Evolutionary conservation across 352 stramenopile genomes (phyloP).

Genomic region (Pythium chondricola): DNA sequence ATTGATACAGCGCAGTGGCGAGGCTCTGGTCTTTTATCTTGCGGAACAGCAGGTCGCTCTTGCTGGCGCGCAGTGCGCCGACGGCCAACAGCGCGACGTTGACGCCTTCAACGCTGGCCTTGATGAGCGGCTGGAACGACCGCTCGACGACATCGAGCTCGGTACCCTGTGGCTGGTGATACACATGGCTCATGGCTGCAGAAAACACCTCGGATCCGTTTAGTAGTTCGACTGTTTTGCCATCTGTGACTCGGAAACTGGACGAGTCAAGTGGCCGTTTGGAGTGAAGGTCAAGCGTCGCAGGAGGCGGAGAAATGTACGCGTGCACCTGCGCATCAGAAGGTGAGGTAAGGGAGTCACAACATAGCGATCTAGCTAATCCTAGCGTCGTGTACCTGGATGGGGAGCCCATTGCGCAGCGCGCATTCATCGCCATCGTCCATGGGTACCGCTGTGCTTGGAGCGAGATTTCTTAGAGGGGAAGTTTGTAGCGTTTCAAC

Average conservation of each 20-base stretch:
- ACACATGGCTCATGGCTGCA: constrained; percentile 29
- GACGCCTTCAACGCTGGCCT: constrained; percentile 43
- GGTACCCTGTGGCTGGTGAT: constrained; percentile 23
- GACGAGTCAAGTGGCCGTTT: constrained; percentile 21
- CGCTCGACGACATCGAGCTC: constrained; percentile 41
- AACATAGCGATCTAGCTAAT: too few relatives aligned
- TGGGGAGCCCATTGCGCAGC: constrained; percentile 8
- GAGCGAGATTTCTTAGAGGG: too few relatives aligned
- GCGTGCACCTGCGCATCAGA: constrained; percentile 6
- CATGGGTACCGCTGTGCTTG: not conserved
- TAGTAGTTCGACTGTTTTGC: constrained; percentile 29
- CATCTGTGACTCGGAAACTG: constrained; percentile 34
- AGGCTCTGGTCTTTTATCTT: constrained; percentile 25
- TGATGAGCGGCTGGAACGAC: constrained; percentile 31
- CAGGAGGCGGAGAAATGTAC: constrained; percentile 8
- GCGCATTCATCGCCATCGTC: constrained; percentile 8
- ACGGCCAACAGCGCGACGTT: constrained; percentile 38
- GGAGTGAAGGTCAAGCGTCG: not conserved
- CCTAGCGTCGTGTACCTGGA: constrained; percentile 7
- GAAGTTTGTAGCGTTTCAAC: constrained; percentile 10
- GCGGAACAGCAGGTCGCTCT: constrained; percentile 33
- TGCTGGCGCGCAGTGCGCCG: constrained; percentile 30
- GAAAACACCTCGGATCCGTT: constrained; percentile 26
- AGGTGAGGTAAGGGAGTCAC: too few relatives aligned
- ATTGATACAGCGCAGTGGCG: constrained; percentile 24